These are phyloP conservation scores for Kodamaea jinghongensis DNA, from an alignment of 805 yeast genomes.

Conservation along the genomic window DNA sequence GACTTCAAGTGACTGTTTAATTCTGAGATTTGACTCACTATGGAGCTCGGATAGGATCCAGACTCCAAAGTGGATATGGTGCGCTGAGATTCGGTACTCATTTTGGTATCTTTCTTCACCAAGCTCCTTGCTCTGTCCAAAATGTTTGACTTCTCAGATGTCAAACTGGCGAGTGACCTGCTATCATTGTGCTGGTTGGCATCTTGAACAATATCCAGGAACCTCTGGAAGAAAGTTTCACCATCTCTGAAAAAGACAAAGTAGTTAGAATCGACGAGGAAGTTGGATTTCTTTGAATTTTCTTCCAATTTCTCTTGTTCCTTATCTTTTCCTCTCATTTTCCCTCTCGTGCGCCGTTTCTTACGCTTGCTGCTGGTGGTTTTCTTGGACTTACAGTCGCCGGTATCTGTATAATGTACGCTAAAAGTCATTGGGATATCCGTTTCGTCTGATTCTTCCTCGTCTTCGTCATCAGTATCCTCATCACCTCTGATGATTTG, in stretches of 20 bases:
- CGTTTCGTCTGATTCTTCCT: slow-evolving; percentile 37
- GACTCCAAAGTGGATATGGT: slow-evolving; percentile 19
- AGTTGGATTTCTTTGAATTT: slow-evolving; percentile 22
- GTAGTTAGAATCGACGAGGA: slow-evolving; percentile 64
- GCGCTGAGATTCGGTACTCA: neutral
- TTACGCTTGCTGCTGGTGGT: neutral
- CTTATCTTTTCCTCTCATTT: too few relatives aligned
- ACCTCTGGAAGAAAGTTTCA: slow-evolving; percentile 36
- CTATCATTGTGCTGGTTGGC: slow-evolving; percentile 6
- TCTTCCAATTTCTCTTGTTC: too few relatives aligned
- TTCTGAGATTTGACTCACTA: slow-evolving; percentile 15
- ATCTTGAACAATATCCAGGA: slow-evolving; percentile 29
- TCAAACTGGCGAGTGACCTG: slow-evolving; percentile 2
- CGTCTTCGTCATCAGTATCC: slow-evolving; percentile 10
- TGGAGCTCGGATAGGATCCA: slow-evolving; percentile 7
- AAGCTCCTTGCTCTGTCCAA: slow-evolving; percentile 11
- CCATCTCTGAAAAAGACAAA: slow-evolving; percentile 64
- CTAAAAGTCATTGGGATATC: slow-evolving; percentile 39
- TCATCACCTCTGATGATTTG: slow-evolving; percentile 9
- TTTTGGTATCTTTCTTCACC: slow-evolving; percentile 7
- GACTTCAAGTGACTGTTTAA: slow-evolving; percentile 11
- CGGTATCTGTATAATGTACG: slow-evolving; percentile 48
- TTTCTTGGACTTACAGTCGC: neutral
- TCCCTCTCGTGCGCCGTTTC: too few relatives aligned
- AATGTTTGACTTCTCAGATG: slow-evolving; percentile 2